A percentile compares a stretch with the other conserved stretches of the same genome.
These are phyloP conservation scores for Trypanosoma theileri DNA, from an alignment of 208 protist genomes.

Conservation along the genomic window DNA sequence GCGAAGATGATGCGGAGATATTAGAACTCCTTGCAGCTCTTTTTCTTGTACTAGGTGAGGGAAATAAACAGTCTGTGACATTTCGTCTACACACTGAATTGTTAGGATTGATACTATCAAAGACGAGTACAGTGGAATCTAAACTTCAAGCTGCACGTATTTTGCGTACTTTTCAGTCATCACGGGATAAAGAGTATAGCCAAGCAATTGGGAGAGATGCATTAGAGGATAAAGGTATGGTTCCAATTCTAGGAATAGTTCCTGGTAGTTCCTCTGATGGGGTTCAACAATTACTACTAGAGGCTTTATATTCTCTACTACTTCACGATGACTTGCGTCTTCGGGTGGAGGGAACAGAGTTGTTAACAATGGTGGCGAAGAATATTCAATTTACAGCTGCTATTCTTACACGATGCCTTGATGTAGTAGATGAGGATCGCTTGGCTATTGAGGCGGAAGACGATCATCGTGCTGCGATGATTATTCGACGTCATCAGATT, in stretches of 20 bases:
- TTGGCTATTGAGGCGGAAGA: slow-evolving; percentile 50
- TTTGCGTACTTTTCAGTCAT: slow-evolving; percentile 64
- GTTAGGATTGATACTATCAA: slow-evolving; percentile 40
- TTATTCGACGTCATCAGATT: slow-evolving; percentile 64
- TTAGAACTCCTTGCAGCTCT: slow-evolving; percentile 58
- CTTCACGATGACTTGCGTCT: slow-evolving; percentile 55
- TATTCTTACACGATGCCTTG: slow-evolving; percentile 69
- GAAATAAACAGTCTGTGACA: slow-evolving; percentile 45
- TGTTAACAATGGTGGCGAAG: slow-evolving; percentile 65
- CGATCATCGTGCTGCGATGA: slow-evolving; percentile 32
- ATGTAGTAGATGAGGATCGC: slow-evolving; percentile 72
- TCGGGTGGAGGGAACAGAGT: slow-evolving; percentile 76
- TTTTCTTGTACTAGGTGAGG: slow-evolving; percentile 65
- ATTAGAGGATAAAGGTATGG: slow-evolving; percentile 14
- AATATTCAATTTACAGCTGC: slow-evolving; percentile 66
- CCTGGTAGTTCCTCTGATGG: slow-evolving; percentile 9
- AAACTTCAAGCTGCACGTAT: slow-evolving; percentile 54
- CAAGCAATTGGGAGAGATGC: slow-evolving; percentile 13
- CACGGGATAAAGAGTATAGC: slow-evolving; percentile 51
- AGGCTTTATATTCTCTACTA: slow-evolving; percentile 60
- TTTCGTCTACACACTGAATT: slow-evolving; percentile 61
- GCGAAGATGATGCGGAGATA: slow-evolving; percentile 49
- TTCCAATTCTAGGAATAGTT: slow-evolving; percentile 23
- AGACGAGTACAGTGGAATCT: slow-evolving; percentile 23
- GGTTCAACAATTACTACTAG: slow-evolving; percentile 39